Percentiles rank a stretch among this genome's conserved stretches.
phyloP scores from a whole-genome alignment of 2,329 filamentous ascomycete species.

The Exophiala phaeomuriformis region DNA sequence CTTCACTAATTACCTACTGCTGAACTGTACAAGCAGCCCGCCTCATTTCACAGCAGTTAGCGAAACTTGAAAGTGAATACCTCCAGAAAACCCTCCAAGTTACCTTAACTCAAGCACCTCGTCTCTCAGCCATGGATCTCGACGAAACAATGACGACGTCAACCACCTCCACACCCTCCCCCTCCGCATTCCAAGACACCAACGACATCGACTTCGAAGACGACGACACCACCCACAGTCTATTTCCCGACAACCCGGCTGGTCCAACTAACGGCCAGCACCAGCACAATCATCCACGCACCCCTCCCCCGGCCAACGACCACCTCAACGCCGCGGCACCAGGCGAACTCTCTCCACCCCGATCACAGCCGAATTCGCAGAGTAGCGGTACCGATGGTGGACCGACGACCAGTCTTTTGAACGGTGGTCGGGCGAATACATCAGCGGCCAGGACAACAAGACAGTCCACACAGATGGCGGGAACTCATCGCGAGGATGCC shows the following conservation, averaged over 20 bases:
- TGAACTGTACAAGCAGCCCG: no score
- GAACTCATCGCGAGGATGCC: no score
- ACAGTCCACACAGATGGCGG: not conserved
- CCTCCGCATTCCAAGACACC: slow-evolving; percentile 11
- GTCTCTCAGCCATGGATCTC: slow-evolving; percentile 16
- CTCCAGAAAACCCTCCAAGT: no score
- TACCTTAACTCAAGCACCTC: not conserved
- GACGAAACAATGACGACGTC: slow-evolving; percentile 27
- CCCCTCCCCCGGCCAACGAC: slow-evolving; percentile 22
- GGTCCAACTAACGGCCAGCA: slow-evolving; percentile 4
- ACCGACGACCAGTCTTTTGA: not conserved
- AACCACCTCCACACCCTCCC: slow-evolving; percentile 20
- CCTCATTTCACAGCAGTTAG: no score
- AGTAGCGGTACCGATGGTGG: not conserved
- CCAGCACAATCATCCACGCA: slow-evolving; percentile 11
- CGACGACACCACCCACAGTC: slow-evolving; percentile 1
- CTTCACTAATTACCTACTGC: no score
- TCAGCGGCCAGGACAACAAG: slow-evolving; percentile 9
- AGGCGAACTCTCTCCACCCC: slow-evolving; percentile 27
- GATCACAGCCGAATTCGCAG: slow-evolving; percentile 18
- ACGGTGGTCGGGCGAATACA: slow-evolving; percentile 9
- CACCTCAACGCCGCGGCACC: slow-evolving; percentile 28
- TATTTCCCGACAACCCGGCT: slow-evolving; percentile 1
- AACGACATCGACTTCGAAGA: slow-evolving; percentile 6
- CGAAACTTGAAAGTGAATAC: no score